These are phyloP conservation scores for Penicillium polonicum DNA, from an alignment of 2,329 filamentous ascomycete species.

Conservation along the genomic window DNA sequence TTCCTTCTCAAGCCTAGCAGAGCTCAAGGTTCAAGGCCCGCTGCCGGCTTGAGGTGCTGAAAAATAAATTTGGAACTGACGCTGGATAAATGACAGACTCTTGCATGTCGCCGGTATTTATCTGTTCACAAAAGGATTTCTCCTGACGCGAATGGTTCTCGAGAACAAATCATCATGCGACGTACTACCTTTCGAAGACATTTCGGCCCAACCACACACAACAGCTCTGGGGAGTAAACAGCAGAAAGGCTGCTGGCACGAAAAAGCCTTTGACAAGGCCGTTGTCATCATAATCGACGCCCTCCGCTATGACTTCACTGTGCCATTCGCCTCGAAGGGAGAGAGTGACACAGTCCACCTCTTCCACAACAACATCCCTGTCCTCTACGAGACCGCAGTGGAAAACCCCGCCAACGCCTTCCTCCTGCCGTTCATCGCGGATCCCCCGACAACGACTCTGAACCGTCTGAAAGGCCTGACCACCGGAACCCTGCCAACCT, in stretches of 20 bases:
- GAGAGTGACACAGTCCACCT: constrained; percentile 52
- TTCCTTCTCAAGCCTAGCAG: background rate
- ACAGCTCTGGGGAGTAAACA: constrained; percentile 25
- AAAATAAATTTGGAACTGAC: constrained; percentile 6
- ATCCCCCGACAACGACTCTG: constrained; percentile 89
- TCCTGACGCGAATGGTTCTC: constrained; percentile 80
- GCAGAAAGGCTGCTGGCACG: constrained; percentile 86
- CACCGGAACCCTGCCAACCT: constrained; percentile 91
- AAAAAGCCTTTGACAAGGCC: constrained; percentile 87
- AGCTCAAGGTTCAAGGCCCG: background rate
- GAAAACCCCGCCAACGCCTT: constrained; percentile 78
- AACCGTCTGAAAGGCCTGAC: constrained; percentile 92
- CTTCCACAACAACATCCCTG: constrained; percentile 85
- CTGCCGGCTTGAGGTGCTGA: background rate
- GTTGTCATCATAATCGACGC: constrained; percentile 90
- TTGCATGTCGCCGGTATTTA: constrained; percentile 80
- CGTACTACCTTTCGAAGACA: constrained; percentile 62
- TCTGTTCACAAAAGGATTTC: constrained; percentile 92
- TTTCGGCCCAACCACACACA: constrained; percentile 20
- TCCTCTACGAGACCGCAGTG: constrained; percentile 79
- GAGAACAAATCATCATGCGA: constrained; percentile 72
- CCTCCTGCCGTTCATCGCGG: constrained; percentile 90
- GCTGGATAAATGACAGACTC: constrained; percentile 43
- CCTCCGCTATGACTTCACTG: constrained; percentile 92
- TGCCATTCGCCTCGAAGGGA: constrained; percentile 63